A percentile compares a stretch with the other conserved stretches of the same genome.
Evolutionary conservation across 768 basidiomycete genomes (phyloP).

Genomic region (Sarcomyxa edulis): DNA sequence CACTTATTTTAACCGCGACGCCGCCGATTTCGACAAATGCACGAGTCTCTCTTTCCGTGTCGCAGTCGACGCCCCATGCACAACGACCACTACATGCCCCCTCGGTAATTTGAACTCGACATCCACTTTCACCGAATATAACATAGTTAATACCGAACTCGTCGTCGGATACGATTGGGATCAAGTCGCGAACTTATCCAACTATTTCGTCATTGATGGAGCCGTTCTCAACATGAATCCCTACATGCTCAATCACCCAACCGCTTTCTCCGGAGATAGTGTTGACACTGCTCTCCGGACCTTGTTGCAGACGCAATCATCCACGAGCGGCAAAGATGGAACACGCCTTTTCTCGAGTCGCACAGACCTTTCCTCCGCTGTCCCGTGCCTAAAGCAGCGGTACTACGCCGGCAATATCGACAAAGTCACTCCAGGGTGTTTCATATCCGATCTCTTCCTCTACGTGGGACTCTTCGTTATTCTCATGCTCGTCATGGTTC

Average conservation of each 20-base stretch:
- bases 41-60: conserved; percentile 53
- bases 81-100: conserved; percentile 52
- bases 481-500: conserved; percentile 81
- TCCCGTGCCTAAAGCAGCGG: conserved; percentile 78
- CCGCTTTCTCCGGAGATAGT: conserved; percentile 60
- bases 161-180: conserved; percentile 89
- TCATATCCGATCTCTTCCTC: conserved; percentile 83
- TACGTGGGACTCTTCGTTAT: conserved; percentile 91
- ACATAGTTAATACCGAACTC: conserved; percentile 59
- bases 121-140: conserved; percentile 54
- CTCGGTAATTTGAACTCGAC: conserved; percentile 54
- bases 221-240: conserved; percentile 89
- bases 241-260: conserved; percentile 74
- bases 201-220: conserved; percentile 89
- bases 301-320: conserved; percentile 44
- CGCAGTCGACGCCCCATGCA: conserved; percentile 75
- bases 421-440: conserved; percentile 94
- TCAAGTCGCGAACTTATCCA: conserved; percentile 65
- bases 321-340: conserved; percentile 75
- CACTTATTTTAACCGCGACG: conserved; percentile 70
- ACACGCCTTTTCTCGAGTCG: conserved; percentile 83
- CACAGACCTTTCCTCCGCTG: conserved; percentile 53
- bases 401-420: conserved; percentile 95
- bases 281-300: conserved; percentile 84
- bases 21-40: conserved; percentile 64